Evolutionary conservation across 2,329 filamentous ascomycete species (phyloP), one percentile per base, ranked within the genome.

Genomic region (Hypoxylon sp.): DNA sequence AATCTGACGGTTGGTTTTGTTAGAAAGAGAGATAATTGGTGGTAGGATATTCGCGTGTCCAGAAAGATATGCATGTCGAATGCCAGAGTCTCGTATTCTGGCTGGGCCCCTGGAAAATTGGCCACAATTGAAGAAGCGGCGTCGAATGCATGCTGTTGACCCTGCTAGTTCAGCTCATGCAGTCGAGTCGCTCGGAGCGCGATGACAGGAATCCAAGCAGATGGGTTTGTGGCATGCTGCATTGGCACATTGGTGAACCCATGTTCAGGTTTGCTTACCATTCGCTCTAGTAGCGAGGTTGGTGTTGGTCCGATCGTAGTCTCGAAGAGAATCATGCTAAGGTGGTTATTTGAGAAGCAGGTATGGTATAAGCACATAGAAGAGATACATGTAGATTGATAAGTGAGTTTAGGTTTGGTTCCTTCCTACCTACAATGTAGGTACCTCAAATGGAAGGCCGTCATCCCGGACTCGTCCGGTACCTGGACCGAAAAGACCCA

Each of bases 1-100:
- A 53, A 52, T 32, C 14, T 36, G n/a, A 34, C 19, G 28, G 17
- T 53, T 38, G 49, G 32, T 32, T 36, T 38, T 41, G 19, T 46
- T 51, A 28, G 9, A 50, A 4, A 41, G 10, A 23, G 23, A 30
- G 17, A 55, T 5, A 13, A 23, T 58, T 32, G 25, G 32, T 53
- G 43, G n/a, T 50, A 49, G 49, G 60, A 34, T 36, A 48, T 50
- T 60, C 19, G 32, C 25, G 38, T 58, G 34, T 57, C 46, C 45
- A 55, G 43, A 43, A 32, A 58, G 14, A 43, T 53, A 65, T 65
- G 65, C 61, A 68, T 49, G 45, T 48, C 38, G 36, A 36, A 57
- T 63, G 53, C 60, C 25, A 53, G 36, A 57, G 36, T 53, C 60
- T 70, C 65, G 65, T 70, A 70, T 68, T 70, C 58, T 50, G 14